Evolutionary conservation across 306 rosid genomes (phyloP).

Genomic region (Carpinus viminea): DNA sequence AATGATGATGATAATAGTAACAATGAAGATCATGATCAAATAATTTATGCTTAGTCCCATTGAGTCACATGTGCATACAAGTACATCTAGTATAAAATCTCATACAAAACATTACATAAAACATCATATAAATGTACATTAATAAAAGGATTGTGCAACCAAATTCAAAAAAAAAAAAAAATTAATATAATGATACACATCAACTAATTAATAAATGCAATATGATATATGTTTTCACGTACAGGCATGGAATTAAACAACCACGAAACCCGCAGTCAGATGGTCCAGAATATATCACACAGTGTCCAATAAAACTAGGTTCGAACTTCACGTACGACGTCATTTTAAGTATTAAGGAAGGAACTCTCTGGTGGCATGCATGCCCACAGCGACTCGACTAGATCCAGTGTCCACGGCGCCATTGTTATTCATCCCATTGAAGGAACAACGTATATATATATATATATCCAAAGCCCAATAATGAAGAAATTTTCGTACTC

Average conservation of each 20-base stretch:
- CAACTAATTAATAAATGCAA: background rate
- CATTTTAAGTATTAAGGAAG: conserved; percentile 32
- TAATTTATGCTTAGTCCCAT: no score
- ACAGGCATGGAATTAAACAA: conserved; percentile 42
- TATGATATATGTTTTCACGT: background rate
- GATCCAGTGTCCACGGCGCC: conserved; percentile 38
- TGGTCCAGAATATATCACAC: conserved; percentile 43
- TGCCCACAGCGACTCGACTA: conserved; percentile 41
- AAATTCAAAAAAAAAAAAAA: no score
- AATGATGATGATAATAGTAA: no score
- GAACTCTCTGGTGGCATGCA: conserved; percentile 45
- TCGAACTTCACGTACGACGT: conserved; percentile 31
- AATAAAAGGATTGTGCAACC: no score
- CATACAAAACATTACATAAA: no score
- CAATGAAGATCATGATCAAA: background rate
- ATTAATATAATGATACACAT: background rate
- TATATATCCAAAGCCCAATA: conserved; percentile 27
- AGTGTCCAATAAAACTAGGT: conserved; percentile 39
- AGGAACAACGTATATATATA: conserved; percentile 7
- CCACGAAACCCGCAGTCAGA: conserved; percentile 46
- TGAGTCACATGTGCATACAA: no score
- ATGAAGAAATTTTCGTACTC: conserved; percentile 18
- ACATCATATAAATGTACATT: no score
- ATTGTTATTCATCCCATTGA: conserved; percentile 20
- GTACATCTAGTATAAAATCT: no score